Conservation (phyloP, 176 grass and related monocot genomes). For the Carex kokanica region DNA sequence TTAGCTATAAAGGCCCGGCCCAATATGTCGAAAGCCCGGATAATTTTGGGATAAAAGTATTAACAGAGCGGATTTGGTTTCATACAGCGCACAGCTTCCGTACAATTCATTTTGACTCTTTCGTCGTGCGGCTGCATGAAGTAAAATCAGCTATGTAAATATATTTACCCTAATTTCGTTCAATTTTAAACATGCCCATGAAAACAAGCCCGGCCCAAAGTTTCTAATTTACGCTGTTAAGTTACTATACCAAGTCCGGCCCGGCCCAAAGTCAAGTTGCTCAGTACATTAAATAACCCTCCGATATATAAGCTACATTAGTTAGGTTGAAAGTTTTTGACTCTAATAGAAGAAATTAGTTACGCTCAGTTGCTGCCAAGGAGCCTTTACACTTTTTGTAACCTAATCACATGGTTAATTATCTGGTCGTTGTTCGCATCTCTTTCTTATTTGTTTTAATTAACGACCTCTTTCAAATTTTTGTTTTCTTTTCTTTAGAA, state of each 20-base stretch:
- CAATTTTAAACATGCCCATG: neutral
- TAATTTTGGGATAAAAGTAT: too few species aligned
- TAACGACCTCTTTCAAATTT: neutral
- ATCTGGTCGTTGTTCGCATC: neutral
- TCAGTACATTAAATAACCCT: neutral
- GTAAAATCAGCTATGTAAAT: too few species aligned
- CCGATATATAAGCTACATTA: neutral
- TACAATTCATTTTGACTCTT: too few species aligned
- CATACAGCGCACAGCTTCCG: too few species aligned
- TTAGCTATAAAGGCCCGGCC: neutral
- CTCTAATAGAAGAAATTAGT: neutral
- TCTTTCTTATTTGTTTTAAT: slow-evolving; percentile 3
- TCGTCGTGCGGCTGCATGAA: too few species aligned
- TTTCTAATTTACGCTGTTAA: too few species aligned
- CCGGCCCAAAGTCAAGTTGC: neutral
- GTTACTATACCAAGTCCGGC: neutral
- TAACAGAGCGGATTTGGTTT: too few species aligned
- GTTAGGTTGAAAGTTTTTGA: slow-evolving; percentile 27
- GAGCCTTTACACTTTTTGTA: slow-evolving; percentile 11
- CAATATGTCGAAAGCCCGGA: neutral
- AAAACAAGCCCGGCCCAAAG: neutral
- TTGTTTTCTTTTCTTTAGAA: neutral
- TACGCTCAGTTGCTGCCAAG: slow-evolving; percentile 12
- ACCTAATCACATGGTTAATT: slow-evolving; percentile 26
- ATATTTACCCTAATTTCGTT: neutral